phyloP scores from a whole-genome alignment of 495 filamentous ascomycete species.

The Pseudevernia furfuracea region DNA sequence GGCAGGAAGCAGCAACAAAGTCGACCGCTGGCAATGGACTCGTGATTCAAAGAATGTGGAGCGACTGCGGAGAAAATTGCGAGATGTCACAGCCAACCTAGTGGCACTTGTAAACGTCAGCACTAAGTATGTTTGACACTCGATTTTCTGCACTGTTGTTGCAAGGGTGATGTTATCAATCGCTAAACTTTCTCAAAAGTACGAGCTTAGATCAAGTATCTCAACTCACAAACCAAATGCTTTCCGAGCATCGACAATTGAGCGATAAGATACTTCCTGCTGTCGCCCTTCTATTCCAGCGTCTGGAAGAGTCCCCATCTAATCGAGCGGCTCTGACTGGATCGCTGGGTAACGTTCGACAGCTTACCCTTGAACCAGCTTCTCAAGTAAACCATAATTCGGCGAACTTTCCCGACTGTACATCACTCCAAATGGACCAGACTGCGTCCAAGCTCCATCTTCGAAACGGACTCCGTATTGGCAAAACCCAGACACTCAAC shows the following conservation, averaged over 20 bases:
- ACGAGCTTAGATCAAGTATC: neutral
- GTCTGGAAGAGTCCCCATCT: constrained; percentile 1
- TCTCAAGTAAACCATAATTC: neutral
- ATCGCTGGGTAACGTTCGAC: neutral
- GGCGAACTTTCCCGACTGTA: neutral
- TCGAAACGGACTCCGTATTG: neutral
- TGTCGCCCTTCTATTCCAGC: neutral
- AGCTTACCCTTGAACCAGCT: neutral
- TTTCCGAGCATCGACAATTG: neutral
- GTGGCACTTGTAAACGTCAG: neutral
- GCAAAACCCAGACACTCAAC: neutral
- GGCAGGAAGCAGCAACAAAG: neutral
- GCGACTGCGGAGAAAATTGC: constrained; percentile 1
- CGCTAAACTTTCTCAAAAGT: neutral
- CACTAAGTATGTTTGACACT: neutral
- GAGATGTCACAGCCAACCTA: neutral
- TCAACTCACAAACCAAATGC: neutral
- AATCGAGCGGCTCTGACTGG: neutral
- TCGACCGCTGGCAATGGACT: constrained; percentile 11
- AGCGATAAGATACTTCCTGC: neutral
- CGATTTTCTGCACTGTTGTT: neutral
- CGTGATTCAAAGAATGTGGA: neutral
- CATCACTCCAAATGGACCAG: neutral
- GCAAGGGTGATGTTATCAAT: neutral
- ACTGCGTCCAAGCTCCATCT: neutral